phyloP scores from a whole-genome alignment of 441 rosid genomes.

The Corymbia calophylla region DNA sequence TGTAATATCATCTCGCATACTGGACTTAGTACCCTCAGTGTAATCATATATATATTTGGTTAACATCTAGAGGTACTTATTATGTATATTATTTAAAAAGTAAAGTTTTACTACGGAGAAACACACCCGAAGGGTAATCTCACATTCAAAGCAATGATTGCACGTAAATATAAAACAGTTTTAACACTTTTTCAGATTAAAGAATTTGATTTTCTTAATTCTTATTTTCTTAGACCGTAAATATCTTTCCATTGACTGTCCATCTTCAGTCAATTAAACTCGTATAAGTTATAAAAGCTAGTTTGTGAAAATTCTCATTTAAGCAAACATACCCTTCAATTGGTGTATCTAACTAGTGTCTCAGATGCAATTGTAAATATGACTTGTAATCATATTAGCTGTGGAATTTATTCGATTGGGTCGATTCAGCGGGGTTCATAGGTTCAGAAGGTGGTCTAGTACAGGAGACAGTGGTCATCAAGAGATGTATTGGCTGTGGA shows the following conservation, averaged over 20 bases:
- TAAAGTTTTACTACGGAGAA: background rate
- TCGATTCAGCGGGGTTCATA: background rate
- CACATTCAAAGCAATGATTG: background rate
- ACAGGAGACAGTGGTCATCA: background rate
- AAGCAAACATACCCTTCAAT: background rate
- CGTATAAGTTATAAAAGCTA: background rate
- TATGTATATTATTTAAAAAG: background rate
- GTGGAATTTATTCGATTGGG: background rate
- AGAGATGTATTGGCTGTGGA: background rate
- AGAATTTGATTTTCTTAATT: background rate
- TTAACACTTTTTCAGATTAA: background rate
- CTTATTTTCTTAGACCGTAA: background rate
- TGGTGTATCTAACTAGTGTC: background rate
- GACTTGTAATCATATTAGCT: background rate
- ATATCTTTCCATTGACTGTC: accelerated
- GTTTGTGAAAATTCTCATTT: background rate
- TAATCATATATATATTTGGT: background rate
- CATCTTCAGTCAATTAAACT: background rate
- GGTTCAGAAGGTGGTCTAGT: background rate
- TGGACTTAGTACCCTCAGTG: background rate
- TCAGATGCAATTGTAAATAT: background rate
- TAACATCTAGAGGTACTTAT: background rate
- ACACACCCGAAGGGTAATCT: background rate
- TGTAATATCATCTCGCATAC: background rate
- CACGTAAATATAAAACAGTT: background rate